Conservation (phyloP, 306 rosid species). For the Myrica gale region DNA sequence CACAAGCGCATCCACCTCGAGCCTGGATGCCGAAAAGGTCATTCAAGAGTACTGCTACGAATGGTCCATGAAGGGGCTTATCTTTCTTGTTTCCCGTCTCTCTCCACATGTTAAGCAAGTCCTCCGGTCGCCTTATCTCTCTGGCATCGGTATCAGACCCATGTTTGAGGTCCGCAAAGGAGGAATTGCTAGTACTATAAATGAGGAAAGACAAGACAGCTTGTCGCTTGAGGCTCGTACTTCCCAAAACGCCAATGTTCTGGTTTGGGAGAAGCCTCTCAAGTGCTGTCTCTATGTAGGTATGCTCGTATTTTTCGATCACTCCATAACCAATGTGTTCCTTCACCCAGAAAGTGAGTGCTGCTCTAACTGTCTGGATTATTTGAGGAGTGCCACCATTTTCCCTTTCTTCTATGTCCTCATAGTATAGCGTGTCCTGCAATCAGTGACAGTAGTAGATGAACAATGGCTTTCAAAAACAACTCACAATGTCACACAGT, state of each 20-base stretch:
- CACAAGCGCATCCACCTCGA: slow-evolving; percentile 87
- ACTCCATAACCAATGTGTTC: slow-evolving; percentile 54
- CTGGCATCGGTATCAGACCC: neutral
- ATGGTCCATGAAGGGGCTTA: slow-evolving; percentile 76
- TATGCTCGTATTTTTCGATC: slow-evolving; percentile 61
- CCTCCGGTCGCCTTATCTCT: slow-evolving; percentile 10
- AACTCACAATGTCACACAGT: neutral
- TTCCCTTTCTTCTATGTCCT: slow-evolving; percentile 79
- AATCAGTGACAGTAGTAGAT: neutral
- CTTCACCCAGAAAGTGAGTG: slow-evolving; percentile 86
- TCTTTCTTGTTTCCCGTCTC: slow-evolving; percentile 56
- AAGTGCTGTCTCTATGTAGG: slow-evolving; percentile 46
- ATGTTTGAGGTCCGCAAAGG: neutral
- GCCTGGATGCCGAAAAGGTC: slow-evolving; percentile 87
- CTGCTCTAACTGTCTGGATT: slow-evolving; percentile 73
- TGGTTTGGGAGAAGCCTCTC: slow-evolving; percentile 53
- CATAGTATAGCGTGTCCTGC: slow-evolving; percentile 78
- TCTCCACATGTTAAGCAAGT: slow-evolving; percentile 48
- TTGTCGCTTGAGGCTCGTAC: slow-evolving; percentile 53
- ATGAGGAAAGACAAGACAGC: slow-evolving; percentile 71
- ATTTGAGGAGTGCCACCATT: slow-evolving; percentile 89
- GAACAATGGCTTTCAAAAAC: neutral
- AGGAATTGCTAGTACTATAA: slow-evolving; percentile 48
- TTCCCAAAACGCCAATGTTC: slow-evolving; percentile 62
- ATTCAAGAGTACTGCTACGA: slow-evolving; percentile 67